Evolutionary conservation across 2,329 filamentous ascomycete species (phyloP).

Genomic region (Sclerotinia minor): DNA sequence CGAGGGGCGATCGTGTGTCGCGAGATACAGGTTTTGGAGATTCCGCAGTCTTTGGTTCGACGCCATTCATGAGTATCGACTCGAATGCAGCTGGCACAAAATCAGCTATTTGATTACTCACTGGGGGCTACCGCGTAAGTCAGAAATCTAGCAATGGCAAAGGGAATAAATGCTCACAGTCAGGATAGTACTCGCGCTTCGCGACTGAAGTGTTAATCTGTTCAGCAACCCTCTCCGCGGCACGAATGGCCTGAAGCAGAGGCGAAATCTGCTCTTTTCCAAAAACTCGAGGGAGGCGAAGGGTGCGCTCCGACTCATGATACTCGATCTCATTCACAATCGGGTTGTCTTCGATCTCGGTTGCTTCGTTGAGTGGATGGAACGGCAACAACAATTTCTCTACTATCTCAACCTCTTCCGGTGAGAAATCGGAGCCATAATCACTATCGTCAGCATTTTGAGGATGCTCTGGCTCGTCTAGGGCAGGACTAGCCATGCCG

Average conservation of each 20-base stretch:
- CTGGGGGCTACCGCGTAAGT: slow-evolving; percentile 66
- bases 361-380: slow-evolving; percentile 43
- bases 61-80: not conserved
- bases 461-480: not conserved
- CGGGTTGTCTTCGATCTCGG: slow-evolving; percentile 37
- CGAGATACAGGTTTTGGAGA: slow-evolving; percentile 22
- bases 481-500: slow-evolving; percentile 37
- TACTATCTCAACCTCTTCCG: slow-evolving; percentile 56
- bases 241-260: slow-evolving; percentile 38
- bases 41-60: slow-evolving; percentile 9
- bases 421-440: slow-evolving; percentile 63
- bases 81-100: not conserved
- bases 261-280: slow-evolving; percentile 42
- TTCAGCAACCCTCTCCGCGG: slow-evolving; percentile 35
- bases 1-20: slow-evolving; percentile 63
- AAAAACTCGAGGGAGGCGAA: slow-evolving; percentile 46
- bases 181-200: slow-evolving; percentile 48
- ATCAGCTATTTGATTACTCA: slow-evolving; percentile 45
- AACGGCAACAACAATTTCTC: slow-evolving; percentile 52
- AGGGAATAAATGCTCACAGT: slow-evolving; percentile 48
- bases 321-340: slow-evolving; percentile 41
- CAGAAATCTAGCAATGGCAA: slow-evolving; percentile 47
- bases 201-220: slow-evolving; percentile 37
- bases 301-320: slow-evolving; percentile 39
- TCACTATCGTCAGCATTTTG: slow-evolving; percentile 48